Conservation (phyloP, 169 alveolate species). For the Cryptosporidium parvum region DNA sequence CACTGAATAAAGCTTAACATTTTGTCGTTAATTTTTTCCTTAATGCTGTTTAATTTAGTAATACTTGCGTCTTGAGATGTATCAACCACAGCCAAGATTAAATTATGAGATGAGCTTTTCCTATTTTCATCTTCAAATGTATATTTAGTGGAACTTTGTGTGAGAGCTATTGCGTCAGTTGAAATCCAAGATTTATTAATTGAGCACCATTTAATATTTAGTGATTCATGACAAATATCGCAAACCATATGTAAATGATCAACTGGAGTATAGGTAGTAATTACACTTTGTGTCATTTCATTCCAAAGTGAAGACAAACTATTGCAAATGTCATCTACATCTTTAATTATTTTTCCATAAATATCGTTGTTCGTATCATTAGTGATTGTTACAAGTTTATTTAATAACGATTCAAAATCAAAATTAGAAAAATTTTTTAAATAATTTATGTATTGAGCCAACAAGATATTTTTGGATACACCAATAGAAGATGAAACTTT, state of each 20-base stretch:
- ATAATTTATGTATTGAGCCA: conserved; percentile 33
- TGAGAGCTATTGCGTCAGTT: conserved; percentile 38
- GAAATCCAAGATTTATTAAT: conserved; percentile 61
- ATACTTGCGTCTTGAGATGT: not conserved
- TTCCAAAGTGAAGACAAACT: conserved; percentile 49
- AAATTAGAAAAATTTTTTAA: not conserved
- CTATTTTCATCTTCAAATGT: not conserved
- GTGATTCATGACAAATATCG: conserved; percentile 58
- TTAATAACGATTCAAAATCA: conserved; percentile 1
- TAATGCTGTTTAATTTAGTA: conserved; percentile 6
- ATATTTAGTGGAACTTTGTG: not conserved
- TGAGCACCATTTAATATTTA: conserved; percentile 52
- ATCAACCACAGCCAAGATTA: conserved; percentile 24
- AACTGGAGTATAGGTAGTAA: conserved; percentile 38
- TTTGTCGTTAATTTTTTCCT: conserved; percentile 8
- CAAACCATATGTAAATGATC: conserved; percentile 66
- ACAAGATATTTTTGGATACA: not conserved
- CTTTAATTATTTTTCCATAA: not conserved
- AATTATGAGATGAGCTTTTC: not conserved
- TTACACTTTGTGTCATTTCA: conserved; percentile 69
- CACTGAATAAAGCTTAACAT: conserved; percentile 64
- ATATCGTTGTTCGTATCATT: not conserved
- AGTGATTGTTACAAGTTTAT: conserved; percentile 8
- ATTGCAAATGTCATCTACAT: conserved; percentile 25
- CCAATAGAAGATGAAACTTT: not conserved